phyloP scores from a whole-genome alignment of 1,284 basidiomycete genomes.

The Mycena citricolor region DNA sequence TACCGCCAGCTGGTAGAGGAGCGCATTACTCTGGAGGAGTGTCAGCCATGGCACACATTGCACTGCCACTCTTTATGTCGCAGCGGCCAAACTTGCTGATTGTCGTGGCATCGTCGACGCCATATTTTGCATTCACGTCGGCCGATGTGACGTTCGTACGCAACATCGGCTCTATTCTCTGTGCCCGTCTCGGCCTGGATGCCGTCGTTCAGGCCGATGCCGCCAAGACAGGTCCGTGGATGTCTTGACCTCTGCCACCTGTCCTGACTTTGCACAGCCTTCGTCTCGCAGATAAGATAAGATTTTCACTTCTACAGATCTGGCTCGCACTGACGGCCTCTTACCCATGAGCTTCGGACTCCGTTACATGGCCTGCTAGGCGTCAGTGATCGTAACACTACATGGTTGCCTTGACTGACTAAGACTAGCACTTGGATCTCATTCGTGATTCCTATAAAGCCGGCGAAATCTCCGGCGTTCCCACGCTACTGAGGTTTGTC shows the following conservation, averaged over 20 bases:
- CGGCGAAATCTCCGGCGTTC: slow-evolving; percentile 4
- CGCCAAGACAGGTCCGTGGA: slow-evolving; percentile 9
- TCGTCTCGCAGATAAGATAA: slow-evolving; percentile 19
- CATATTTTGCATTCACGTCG: slow-evolving; percentile 19
- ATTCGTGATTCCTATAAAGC: slow-evolving; percentile 6
- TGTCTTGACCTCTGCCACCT: neutral
- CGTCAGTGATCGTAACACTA: neutral
- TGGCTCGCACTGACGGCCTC: neutral
- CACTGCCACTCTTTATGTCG: slow-evolving; percentile 12
- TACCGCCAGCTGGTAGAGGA: too few species aligned
- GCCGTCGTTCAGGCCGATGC: slow-evolving; percentile 15
- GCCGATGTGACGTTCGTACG: slow-evolving; percentile 15
- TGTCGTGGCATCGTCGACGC: slow-evolving; percentile 11
- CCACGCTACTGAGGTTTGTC: slow-evolving; percentile 12
- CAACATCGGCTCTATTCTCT: slow-evolving; percentile 15
- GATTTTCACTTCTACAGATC: neutral
- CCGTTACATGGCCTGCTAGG: slow-evolving; percentile 18
- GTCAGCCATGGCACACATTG: slow-evolving; percentile 8
- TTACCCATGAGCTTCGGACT: slow-evolving; percentile 19
- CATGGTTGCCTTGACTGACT: neutral
- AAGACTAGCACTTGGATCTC: slow-evolving; percentile 14
- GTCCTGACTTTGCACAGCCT: slow-evolving; percentile 1
- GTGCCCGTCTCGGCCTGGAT: slow-evolving; percentile 11
- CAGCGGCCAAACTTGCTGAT: slow-evolving; percentile 12
- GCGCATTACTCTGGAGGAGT: neutral